phyloP scores from a whole-genome alignment of 305 asterid genomes.

The Fraxinus greggii region DNA sequence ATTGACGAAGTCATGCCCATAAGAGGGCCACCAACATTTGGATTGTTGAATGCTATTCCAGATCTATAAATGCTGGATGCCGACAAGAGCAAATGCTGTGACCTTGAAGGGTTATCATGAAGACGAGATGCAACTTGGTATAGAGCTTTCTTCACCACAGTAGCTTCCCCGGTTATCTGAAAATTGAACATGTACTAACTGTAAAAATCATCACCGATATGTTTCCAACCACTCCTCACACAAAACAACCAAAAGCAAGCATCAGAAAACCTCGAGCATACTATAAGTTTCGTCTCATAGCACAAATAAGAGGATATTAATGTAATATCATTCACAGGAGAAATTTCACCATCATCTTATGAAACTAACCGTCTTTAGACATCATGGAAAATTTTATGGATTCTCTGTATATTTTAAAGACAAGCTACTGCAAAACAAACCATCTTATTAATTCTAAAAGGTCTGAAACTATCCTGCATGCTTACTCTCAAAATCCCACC shows the following conservation, averaged over 20 bases:
- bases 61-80: constrained; percentile 68
- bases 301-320: not conserved
- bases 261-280: constrained; percentile 4
- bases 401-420: not conserved
- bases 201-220: constrained; percentile 14
- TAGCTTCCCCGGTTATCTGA: constrained; percentile 74
- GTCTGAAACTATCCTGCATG: not conserved
- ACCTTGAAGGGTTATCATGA: constrained; percentile 78
- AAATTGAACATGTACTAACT: constrained; percentile 16
- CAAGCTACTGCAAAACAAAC: not conserved
- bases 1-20: constrained; percentile 41
- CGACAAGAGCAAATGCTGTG: constrained; percentile 67
- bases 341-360: not conserved
- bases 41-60: constrained; percentile 54
- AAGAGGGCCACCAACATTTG: constrained; percentile 50
- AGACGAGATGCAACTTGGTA: constrained; percentile 67
- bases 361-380: constrained; percentile 12
- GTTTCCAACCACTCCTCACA: not conserved
- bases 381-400: not conserved
- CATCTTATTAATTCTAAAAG: not conserved
- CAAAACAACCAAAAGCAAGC: constrained; percentile 15
- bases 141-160: constrained; percentile 60
- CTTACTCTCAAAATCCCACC: not conserved
- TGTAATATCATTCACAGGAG: not conserved
- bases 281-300: not conserved